Conservation (phyloP, 495 filamentous ascomycete genomes). For the Aspergillus indologenus region DNA sequence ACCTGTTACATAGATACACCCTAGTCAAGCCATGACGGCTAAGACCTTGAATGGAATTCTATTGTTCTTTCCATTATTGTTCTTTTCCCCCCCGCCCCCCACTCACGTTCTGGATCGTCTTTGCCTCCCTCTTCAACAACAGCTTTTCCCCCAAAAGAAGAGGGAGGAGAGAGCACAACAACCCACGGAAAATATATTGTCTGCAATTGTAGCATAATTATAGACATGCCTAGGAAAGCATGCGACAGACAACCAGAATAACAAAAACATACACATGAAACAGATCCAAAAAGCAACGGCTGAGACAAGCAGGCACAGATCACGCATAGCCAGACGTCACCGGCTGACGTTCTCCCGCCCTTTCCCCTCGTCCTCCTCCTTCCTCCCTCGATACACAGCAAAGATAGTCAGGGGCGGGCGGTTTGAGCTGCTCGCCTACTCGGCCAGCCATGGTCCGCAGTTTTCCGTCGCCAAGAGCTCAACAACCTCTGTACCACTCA, state of each 20-base stretch:
- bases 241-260: not conserved
- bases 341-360: slow-evolving; percentile 11
- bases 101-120: slow-evolving; percentile 11
- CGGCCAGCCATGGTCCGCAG: not conserved
- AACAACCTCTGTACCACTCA: not conserved
- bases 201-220: too few species aligned
- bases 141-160: not conserved
- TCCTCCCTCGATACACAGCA: not conserved
- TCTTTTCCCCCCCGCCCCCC: slow-evolving; percentile 3
- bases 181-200: too few species aligned
- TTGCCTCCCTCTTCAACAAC: not conserved
- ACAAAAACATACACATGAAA: not conserved
- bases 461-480: not conserved
- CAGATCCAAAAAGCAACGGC: too few species aligned
- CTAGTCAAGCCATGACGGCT: not conserved
- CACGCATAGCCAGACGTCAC: slow-evolving; percentile 8
- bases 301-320: not conserved
- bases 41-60: not conserved
- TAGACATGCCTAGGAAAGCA: too few species aligned
- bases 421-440: not conserved
- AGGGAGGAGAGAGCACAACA: not conserved
- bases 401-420: slow-evolving; percentile 13
- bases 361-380: not conserved
- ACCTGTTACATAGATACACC: not conserved
- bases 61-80: slow-evolving; percentile 1